Base-by-base conservation (phyloP, 73 alveolate species). In the Effrenium voratum region DNA sequence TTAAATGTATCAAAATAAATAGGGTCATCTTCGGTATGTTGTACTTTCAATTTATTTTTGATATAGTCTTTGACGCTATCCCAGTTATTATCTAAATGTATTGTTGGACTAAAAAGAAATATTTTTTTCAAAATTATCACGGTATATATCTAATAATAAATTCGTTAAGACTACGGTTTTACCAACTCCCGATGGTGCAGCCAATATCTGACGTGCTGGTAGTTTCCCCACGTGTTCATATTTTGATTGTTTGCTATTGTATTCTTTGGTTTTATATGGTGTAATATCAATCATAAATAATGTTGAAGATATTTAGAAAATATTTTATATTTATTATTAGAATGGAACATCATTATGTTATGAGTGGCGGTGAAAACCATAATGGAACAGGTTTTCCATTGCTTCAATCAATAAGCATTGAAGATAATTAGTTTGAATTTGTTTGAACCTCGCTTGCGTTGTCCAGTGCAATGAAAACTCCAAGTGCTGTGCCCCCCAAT, bases 201-300 rank as follows among this genome's bases (percentile, higher is more conserved):
- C 22, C 30, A 60, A 38, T 38, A 60, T 26, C 75, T 60, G 75
- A 60, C 75, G 75, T 3, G 75, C 75, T n/a, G 75, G 75, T 60
- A 60, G 2, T 60, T 60, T 60, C 22, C 75, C 75, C 30, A 60
- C 75, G 30, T 60, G 75, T 2, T 60, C 75, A 60, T 60, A 60
- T 60, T 60, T 60, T 60, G 75, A 60, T 38, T 60, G 75, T 38
- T 60, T 60, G 30, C 75, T 60, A 6, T 60, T 60, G 30, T 60
- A 60, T 60, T 60, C 75, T 60, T 60, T 60, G 75, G 75, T 60
- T 60, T 60, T 60, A 38, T 60, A 60, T 60, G 75, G 75, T 60
- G 22, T 60, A 0, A 60, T 60, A 26, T 60, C 75, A 60, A 60
- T 60, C 22, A 60, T 60, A 60, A 60, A 52, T 52, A 19, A 52